These are phyloP conservation scores for Hanseniaspora guilliermondii DNA, from an alignment of 805 yeast genomes.

Conservation along the genomic window DNA sequence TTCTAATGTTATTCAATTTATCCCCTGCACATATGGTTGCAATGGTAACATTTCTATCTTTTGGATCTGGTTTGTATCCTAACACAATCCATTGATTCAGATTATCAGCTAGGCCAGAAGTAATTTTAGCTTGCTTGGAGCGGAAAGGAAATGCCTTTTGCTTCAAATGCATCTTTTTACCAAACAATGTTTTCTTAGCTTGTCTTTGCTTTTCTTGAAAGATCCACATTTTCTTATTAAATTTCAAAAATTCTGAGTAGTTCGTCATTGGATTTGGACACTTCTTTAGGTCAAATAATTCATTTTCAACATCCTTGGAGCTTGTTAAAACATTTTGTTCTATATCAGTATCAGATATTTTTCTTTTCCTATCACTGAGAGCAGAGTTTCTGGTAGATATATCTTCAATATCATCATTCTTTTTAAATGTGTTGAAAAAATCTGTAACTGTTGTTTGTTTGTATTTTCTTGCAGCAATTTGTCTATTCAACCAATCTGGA, in stretches of 20 bases:
- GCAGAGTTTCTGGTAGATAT: slow-evolving; percentile 31
- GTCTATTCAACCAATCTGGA: slow-evolving; percentile 80
- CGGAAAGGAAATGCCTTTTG: slow-evolving; percentile 67
- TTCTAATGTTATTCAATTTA: slow-evolving; percentile 57
- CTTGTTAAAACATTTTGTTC: slow-evolving; percentile 24
- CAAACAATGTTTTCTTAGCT: slow-evolving; percentile 69
- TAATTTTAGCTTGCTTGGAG: slow-evolving; percentile 42
- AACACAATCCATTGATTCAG: slow-evolving; percentile 58
- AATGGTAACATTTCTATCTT: slow-evolving; percentile 60
- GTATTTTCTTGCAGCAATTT: slow-evolving; percentile 43
- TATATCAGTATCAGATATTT: slow-evolving; percentile 25
- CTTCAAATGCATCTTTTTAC: slow-evolving; percentile 61
- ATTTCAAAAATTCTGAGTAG: slow-evolving; percentile 53
- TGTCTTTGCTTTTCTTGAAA: slow-evolving; percentile 58
- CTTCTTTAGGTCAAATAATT: slow-evolving; percentile 27
- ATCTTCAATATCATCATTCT: slow-evolving; percentile 65
- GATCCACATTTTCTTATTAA: slow-evolving; percentile 82
- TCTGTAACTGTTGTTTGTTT: slow-evolving; percentile 55
- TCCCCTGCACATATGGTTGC: slow-evolving; percentile 59
- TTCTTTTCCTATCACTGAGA: slow-evolving; percentile 28
- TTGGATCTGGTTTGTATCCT: slow-evolving; percentile 45
- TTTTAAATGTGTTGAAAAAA: slow-evolving; percentile 42
- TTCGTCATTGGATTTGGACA: slow-evolving; percentile 54
- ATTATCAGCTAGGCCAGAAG: neutral
- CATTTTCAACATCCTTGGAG: slow-evolving; percentile 30